Evolutionary conservation across 2,329 filamentous ascomycete genomes (phyloP).

Genomic region (Aspergillus puulaauensis): DNA sequence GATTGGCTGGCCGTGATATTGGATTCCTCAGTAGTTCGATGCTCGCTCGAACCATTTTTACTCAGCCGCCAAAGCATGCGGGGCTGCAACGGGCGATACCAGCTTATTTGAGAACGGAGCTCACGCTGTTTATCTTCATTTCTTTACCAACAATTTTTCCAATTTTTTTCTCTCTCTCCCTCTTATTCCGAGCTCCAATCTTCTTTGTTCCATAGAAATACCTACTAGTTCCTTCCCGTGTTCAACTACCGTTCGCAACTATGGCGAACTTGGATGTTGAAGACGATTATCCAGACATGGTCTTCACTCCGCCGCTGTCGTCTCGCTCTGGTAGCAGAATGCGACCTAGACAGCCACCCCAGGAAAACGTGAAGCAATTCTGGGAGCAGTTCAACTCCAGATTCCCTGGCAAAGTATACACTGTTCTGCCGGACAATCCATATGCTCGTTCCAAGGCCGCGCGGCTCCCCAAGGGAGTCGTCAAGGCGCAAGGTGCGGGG

Average conservation of each 20-base stretch:
- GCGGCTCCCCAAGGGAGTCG: conserved; percentile 54
- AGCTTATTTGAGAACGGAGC: background rate
- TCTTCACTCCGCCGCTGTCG: conserved; percentile 26
- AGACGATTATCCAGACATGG: conserved; percentile 28
- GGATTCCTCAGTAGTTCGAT: background rate
- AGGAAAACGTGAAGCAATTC: conserved; percentile 69
- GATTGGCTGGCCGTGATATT: conserved; percentile 5
- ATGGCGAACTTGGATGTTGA: conserved; percentile 7
- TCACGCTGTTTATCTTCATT: background rate
- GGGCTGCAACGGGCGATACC: conserved; percentile 6
- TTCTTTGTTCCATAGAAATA: background rate
- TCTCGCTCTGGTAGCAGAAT: conserved; percentile 34
- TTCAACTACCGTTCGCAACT: background rate
- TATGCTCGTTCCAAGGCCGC: conserved; percentile 62
- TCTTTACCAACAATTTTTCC: no score
- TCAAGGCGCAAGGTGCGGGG: conserved; percentile 57
- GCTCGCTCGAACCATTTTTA: conserved; percentile 2
- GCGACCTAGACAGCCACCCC: conserved; percentile 57
- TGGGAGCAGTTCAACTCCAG: conserved; percentile 72
- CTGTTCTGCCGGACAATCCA: conserved; percentile 67
- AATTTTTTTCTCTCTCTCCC: no score
- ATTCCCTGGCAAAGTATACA: conserved; percentile 70
- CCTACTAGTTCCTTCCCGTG: background rate
- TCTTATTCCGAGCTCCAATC: background rate
- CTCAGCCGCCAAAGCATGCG: conserved; percentile 10